Conservation (phyloP, 2,329 filamentous ascomycete species). For the Fusarium longipes region DNA sequence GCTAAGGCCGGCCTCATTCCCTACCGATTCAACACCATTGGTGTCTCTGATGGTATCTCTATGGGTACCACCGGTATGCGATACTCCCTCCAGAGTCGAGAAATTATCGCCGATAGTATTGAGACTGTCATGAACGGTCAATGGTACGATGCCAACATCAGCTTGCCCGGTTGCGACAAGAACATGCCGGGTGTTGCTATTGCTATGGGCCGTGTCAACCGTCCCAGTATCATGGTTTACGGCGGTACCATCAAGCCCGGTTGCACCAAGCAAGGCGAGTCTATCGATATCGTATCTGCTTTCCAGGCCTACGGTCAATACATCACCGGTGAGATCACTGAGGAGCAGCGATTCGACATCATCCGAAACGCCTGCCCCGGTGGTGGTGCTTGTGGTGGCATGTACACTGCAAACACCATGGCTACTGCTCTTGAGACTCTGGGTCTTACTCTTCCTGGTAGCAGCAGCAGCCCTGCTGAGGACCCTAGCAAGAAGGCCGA, state of each 20-base stretch:
- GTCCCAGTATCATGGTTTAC: conserved; percentile 97
- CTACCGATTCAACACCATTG: conserved; percentile 99
- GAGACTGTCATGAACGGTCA: conserved; percentile 99
- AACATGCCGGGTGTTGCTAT: conserved; percentile 97
- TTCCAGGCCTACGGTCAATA: conserved; percentile 99
- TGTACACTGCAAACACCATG: conserved; percentile 97
- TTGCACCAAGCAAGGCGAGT: conserved; percentile 78
- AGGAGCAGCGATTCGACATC: conserved; percentile 93
- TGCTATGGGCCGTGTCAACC: conserved; percentile 94
- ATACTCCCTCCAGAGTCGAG: conserved; percentile 91
- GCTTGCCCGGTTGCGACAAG: conserved; percentile 98
- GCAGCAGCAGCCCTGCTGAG: conserved; percentile 82
- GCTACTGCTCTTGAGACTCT: conserved; percentile 90
- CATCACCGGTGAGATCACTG: conserved; percentile 88
- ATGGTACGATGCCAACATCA: conserved; percentile 98
- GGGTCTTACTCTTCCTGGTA: conserved; percentile 86
- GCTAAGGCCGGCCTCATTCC: conserved; percentile 81
- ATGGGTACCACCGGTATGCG: conserved; percentile 99
- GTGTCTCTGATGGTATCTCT: conserved; percentile 95
- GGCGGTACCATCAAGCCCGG: conserved; percentile 94
- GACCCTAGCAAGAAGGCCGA: conserved; percentile 77
- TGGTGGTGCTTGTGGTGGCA: conserved; percentile 79
- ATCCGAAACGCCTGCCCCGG: conserved; percentile 84
- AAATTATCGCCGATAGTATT: conserved; percentile 97
- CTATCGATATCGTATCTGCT: conserved; percentile 94